Conservation (phyloP, 2,329 filamentous ascomycete species). For the Alternaria dauci region DNA sequence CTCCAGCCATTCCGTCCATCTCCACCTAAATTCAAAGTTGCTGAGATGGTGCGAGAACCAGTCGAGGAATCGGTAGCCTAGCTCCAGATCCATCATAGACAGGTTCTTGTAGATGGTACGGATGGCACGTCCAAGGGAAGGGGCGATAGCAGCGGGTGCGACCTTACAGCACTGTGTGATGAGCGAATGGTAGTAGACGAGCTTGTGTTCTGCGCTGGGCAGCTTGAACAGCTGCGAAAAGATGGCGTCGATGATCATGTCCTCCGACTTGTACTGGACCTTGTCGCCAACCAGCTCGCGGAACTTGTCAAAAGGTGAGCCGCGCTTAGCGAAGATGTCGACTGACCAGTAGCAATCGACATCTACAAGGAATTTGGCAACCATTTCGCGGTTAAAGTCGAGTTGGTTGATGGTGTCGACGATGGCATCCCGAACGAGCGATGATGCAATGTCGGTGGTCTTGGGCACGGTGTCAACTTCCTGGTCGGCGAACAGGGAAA, state of each 20-base stretch:
- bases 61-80: constrained; percentile 87
- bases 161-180: constrained; percentile 96
- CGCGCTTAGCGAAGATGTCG: constrained; percentile 90
- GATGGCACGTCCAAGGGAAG: constrained; percentile 91
- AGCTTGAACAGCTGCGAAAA: constrained; percentile 95
- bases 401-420: constrained; percentile 94
- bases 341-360: constrained; percentile 93
- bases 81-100: constrained; percentile 84
- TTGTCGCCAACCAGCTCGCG: constrained; percentile 70
- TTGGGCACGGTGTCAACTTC: constrained; percentile 89
- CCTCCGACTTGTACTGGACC: constrained; percentile 95
- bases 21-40: constrained; percentile 99
- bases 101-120: constrained; percentile 86
- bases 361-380: constrained; percentile 89
- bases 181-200: constrained; percentile 95
- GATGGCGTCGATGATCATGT: constrained; percentile 95
- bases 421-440: constrained; percentile 83
- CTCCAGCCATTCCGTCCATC: constrained; percentile 95
- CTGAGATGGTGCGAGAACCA: constrained; percentile 98
- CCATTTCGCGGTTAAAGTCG: constrained; percentile 87
- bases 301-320: constrained; percentile 90
- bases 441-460: constrained; percentile 77
- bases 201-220: constrained; percentile 86
- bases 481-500: constrained; percentile 89
- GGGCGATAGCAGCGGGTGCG: constrained; percentile 93